Base-by-base conservation (phyloP, 441 rosid genomes). In the Lepidium campestre region DNA sequence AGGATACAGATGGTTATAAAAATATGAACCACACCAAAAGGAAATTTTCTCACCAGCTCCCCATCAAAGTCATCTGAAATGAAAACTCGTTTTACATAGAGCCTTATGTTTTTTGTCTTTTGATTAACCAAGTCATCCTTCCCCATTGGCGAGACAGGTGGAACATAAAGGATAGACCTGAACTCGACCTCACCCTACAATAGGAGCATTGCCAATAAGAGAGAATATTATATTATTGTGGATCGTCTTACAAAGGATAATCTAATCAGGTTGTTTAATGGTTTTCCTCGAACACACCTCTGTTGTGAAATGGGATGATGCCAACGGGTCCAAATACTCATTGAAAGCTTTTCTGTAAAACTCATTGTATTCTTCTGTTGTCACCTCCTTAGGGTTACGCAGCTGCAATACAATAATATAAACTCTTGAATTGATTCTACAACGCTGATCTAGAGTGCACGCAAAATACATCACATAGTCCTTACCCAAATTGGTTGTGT, bases 31-130 rank as follows among this genome's bases (percentile, higher is more conserved):
- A 42, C 7, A 25, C n/a, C 17, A 50, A 49, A 12, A 18, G 34
- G 20, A 48, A 18, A 13, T 23, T 20, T 44, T 13, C 88, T 82
- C 75, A 93, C 98, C 93, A 93, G 77, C 73, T 93, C 98, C 34
- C 97, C 98, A 71, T 93, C 98, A 67, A 93, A 93, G 79, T 93
- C 97, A 75, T 93, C 95, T 23, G 98, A 93, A 77, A 90, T 93
- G 78, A 90, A 90, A 55, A 89, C 97, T 79, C 97, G 80, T 75
- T 93, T 93, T 7, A 93, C 98, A 68, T 88, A 86, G 19, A 93
- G 95, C 84, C 97, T 89, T 70, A 90, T 90, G 72, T 90, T 93
- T 81, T 89, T 93, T 13, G 98, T 90, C 85, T 93, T 93, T 63
- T 93, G 90, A 81, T 89, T 93, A 70, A 79, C 52, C 13, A 93